Conservation (phyloP, 805 yeast species). For the Cyberlindnera misumaiensis region DNA sequence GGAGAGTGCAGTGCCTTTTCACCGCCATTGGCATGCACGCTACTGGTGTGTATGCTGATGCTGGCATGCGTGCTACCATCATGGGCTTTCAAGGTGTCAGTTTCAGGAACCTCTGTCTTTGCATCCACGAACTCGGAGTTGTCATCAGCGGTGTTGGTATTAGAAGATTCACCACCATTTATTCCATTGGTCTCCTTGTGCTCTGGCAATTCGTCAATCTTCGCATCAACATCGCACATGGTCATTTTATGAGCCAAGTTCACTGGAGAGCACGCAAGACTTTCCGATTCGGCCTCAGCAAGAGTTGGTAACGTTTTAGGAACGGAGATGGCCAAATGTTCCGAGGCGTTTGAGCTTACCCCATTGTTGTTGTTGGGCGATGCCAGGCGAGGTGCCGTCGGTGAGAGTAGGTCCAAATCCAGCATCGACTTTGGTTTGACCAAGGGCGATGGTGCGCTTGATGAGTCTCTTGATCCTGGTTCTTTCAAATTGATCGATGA, state of each 20-base stretch:
- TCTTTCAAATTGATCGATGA: slow-evolving; percentile 2
- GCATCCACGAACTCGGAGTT: no score
- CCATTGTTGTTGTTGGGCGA: background rate
- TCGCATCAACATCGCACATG: background rate
- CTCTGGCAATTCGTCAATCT: background rate
- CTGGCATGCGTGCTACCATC: no score
- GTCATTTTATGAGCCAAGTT: no score
- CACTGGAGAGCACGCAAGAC: slow-evolving; percentile 9
- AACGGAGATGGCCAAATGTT: background rate
- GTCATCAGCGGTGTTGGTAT: no score
- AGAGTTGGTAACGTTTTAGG: slow-evolving; percentile 8
- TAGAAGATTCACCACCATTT: background rate
- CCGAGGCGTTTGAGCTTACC: background rate
- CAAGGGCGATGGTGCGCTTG: slow-evolving; percentile 8
- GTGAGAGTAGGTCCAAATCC: slow-evolving; percentile 7
- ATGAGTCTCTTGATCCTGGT: slow-evolving; percentile 2
- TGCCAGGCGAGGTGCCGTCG: background rate
- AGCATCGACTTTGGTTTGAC: slow-evolving; percentile 20
- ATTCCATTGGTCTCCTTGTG: background rate
- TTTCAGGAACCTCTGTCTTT: no score
- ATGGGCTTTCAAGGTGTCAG: no score
- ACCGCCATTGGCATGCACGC: no score
- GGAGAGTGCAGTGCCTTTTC: background rate
- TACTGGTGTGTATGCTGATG: no score
- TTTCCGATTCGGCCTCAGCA: slow-evolving; percentile 9